phyloP scores from a whole-genome alignment of 2,329 filamentous ascomycete species.

The Pseudogymnoascus sp. region DNA sequence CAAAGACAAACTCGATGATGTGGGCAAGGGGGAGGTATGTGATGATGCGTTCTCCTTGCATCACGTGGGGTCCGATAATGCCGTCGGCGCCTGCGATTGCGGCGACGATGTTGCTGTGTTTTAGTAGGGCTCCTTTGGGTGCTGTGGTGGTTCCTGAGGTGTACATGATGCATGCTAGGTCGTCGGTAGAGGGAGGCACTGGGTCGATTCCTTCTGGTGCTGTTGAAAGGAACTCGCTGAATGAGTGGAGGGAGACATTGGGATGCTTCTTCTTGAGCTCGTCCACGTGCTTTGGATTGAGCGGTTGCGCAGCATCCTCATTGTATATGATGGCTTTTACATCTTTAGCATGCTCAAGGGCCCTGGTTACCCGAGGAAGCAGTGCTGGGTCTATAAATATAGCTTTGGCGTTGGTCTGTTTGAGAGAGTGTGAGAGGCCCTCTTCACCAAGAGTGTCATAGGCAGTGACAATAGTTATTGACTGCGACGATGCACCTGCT shows the following conservation, averaged over 20 bases:
- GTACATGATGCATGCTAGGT: conserved; percentile 77
- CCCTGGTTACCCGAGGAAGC: conserved; percentile 47
- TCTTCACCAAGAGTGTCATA: conserved; percentile 86
- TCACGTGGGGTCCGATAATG: conserved; percentile 70
- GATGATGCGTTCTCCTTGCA: conserved; percentile 68
- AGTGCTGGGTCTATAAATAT: conserved; percentile 86
- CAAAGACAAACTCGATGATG: conserved; percentile 93
- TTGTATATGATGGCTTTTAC: conserved; percentile 58
- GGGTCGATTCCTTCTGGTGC: conserved; percentile 58
- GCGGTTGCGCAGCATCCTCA: conserved; percentile 25
- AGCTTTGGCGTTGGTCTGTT: conserved; percentile 69
- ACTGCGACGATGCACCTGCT: conserved; percentile 62
- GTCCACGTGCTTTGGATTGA: conserved; percentile 20
- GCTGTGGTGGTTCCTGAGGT: conserved; percentile 85
- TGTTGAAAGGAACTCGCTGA: conserved; percentile 40
- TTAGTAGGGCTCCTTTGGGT: conserved; percentile 63
- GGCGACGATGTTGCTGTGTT: conserved; percentile 6
- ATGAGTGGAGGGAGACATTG: conserved; percentile 43
- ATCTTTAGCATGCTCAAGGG: conserved; percentile 47
- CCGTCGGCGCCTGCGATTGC: conserved; percentile 70
- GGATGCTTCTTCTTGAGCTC: conserved; percentile 36
- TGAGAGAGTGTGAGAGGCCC: conserved; percentile 77
- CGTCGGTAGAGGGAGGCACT: conserved; percentile 62
- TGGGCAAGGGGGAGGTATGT: conserved; percentile 92
- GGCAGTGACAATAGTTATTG: conserved; percentile 84